These are phyloP conservation scores for Fusarium chaquense DNA, from an alignment of 2,329 filamentous ascomycete genomes.

Conservation along the genomic window DNA sequence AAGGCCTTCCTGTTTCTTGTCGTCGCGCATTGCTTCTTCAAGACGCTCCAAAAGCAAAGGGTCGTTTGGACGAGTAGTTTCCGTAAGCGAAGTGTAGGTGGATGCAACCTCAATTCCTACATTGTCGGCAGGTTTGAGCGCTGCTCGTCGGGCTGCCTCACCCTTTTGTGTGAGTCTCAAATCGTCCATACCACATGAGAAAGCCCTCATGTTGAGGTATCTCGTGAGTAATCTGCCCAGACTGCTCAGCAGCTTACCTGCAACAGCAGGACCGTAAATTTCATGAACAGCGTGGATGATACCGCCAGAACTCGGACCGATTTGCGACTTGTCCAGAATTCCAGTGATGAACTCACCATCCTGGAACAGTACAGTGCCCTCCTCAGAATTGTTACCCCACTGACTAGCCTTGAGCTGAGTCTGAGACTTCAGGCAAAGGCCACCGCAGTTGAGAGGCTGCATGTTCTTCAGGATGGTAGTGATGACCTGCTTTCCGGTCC, in stretches of 20 bases:
- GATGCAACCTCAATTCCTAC: slow-evolving; percentile 85
- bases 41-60: slow-evolving; percentile 80
- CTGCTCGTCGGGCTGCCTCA: slow-evolving; percentile 76
- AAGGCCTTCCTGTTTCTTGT: slow-evolving; percentile 89
- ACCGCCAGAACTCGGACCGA: slow-evolving; percentile 87
- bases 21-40: slow-evolving; percentile 91
- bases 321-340: slow-evolving; percentile 95
- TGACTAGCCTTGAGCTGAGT: slow-evolving; percentile 81
- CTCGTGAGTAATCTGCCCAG: slow-evolving; percentile 90
- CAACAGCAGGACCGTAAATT: slow-evolving; percentile 86
- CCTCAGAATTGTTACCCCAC: slow-evolving; percentile 83
- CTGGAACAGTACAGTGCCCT: slow-evolving; percentile 83
- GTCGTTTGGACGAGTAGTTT: slow-evolving; percentile 72
- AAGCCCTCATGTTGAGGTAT: slow-evolving; percentile 91
- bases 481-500: slow-evolving; percentile 97
- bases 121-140: slow-evolving; percentile 73
- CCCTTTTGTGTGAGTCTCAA: slow-evolving; percentile 85
- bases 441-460: slow-evolving; percentile 78
- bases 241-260: slow-evolving; percentile 88
- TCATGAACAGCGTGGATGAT: slow-evolving; percentile 94
- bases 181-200: slow-evolving; percentile 98
- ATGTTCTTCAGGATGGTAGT: slow-evolving; percentile 95
- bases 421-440: slow-evolving; percentile 82
- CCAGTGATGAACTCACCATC: slow-evolving; percentile 90
- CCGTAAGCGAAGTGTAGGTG: slow-evolving; percentile 86